A percentile compares a stretch with the other conserved stretches of the same genome.
phyloP scores from a whole-genome alignment of 164 flowering plant species.

The Houttuynia cordata region DNA sequence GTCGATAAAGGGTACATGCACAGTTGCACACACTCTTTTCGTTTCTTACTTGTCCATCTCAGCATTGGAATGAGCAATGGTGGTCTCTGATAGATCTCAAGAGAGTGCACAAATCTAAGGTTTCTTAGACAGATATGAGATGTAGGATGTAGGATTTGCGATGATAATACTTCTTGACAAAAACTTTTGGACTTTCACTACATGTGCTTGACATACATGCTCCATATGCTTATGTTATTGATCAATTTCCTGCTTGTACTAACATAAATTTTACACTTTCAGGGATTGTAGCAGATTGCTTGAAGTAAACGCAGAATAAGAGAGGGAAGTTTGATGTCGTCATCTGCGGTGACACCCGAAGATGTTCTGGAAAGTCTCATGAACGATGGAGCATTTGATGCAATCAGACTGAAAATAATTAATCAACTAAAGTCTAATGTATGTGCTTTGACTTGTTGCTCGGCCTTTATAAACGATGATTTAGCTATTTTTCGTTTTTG shows the following conservation, averaged over 20 bases:
- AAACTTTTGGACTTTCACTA: no score
- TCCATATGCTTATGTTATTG: not conserved
- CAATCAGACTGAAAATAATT: slow-evolving; percentile 54
- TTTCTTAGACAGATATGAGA: not conserved
- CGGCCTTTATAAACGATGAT: no score
- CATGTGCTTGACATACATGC: not conserved
- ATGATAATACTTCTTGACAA: not conserved
- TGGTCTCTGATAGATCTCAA: no score
- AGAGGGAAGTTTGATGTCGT: slow-evolving; percentile 15
- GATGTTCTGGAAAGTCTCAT: slow-evolving; percentile 81
- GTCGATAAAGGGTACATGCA: no score
- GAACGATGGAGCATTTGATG: slow-evolving; percentile 85
- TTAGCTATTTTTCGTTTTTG: no score
- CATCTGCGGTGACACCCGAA: slow-evolving; percentile 67
- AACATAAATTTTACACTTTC: not conserved
- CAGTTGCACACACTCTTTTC: no score
- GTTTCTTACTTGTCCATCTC: no score
- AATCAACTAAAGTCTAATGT: slow-evolving; percentile 81
- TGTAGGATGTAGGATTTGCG: not conserved
- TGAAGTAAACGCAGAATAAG: not conserved
- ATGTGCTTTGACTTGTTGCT: slow-evolving; percentile 3
- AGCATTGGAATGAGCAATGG: no score
- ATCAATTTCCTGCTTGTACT: not conserved
- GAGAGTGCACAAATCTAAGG: no score
- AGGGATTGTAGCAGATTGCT: not conserved